A percentile compares a stretch with the other conserved stretches of the same genome.
Evolutionary conservation across 495 filamentous ascomycete species (phyloP).

Genomic region (Aspergillus baeticus): DNA sequence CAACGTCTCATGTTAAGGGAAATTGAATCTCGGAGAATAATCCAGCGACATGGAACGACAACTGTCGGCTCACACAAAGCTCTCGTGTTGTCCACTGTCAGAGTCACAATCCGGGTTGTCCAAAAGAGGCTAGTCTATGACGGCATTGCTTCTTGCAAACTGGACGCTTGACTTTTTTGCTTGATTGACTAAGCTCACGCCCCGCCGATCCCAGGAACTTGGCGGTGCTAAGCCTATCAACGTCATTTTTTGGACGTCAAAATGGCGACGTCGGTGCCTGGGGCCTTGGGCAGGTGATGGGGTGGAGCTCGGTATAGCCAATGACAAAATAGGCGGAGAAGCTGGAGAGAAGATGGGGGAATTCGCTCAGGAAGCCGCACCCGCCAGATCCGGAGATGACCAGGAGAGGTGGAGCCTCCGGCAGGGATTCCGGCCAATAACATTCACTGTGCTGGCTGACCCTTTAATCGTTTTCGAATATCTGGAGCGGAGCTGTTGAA

Average conservation of each 20-base stretch:
- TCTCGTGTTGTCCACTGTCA: too few relatives aligned
- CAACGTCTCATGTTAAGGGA: background rate
- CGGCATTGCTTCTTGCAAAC: background rate
- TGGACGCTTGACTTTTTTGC: background rate
- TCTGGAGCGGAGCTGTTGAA: too few relatives aligned
- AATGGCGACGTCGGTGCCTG: background rate
- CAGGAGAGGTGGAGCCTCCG: background rate
- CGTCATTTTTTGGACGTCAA: background rate
- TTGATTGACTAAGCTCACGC: background rate
- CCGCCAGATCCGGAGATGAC: constrained; percentile 5
- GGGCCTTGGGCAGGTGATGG: background rate
- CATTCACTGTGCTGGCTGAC: background rate
- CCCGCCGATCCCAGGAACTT: background rate
- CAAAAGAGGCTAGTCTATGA: constrained; percentile 20
- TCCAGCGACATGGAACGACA: background rate
- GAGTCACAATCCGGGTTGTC: constrained; percentile 12
- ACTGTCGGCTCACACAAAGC: too few relatives aligned
- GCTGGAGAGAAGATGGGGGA: constrained; percentile 10
- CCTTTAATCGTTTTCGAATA: too few relatives aligned
- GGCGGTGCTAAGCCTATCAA: background rate
- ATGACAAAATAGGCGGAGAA: constrained; percentile 4
- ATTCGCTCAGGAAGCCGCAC: background rate
- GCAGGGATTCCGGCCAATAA: background rate
- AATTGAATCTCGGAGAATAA: background rate
- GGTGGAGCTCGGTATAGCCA: background rate